A percentile compares a stretch with the other conserved stretches of the same genome.
Conservation (phyloP, 148 eudicot species). For the Amaranthus palmeri region DNA sequence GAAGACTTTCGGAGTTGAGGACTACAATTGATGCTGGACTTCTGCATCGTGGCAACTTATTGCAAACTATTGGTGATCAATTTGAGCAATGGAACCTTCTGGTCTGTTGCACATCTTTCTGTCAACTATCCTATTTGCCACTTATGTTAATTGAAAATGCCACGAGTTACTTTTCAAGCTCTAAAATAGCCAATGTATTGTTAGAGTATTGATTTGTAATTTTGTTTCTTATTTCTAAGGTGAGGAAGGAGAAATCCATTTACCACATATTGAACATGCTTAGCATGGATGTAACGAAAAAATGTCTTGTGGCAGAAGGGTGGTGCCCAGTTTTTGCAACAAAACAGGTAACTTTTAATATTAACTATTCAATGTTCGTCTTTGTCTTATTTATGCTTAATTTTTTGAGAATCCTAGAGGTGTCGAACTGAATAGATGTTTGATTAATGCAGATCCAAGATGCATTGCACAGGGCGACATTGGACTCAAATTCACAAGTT, state of each 20-base stretch:
- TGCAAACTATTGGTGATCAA: slow-evolving; percentile 73
- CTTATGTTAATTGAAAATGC: background rate
- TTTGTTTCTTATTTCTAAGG: slow-evolving; percentile 40
- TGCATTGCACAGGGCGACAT: slow-evolving; percentile 67
- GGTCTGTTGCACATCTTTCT: slow-evolving; percentile 42
- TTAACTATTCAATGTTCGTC: slow-evolving; percentile 8
- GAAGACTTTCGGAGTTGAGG: slow-evolving; percentile 71
- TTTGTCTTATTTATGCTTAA: background rate
- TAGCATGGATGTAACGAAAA: slow-evolving; percentile 94
- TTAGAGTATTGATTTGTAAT: background rate
- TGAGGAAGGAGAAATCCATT: slow-evolving; percentile 78
- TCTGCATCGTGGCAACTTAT: slow-evolving; percentile 60
- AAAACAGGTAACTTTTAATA: slow-evolving; percentile 48
- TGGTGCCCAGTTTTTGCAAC: slow-evolving; percentile 97
- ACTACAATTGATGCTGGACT: slow-evolving; percentile 83
- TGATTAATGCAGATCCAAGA: slow-evolving; percentile 73
- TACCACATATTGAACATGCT: slow-evolving; percentile 97
- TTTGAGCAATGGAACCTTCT: slow-evolving; percentile 76
- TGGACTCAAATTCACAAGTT: slow-evolving; percentile 88
- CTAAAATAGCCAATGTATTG: background rate
- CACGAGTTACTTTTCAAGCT: background rate
- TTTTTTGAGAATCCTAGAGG: background rate
- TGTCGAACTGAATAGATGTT: slow-evolving; percentile 15
- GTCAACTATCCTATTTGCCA: background rate
- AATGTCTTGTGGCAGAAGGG: slow-evolving; percentile 98